These are phyloP conservation scores for Rhizopogon rudus DNA, from an alignment of 768 basidiomycete genomes.

Conservation along the genomic window DNA sequence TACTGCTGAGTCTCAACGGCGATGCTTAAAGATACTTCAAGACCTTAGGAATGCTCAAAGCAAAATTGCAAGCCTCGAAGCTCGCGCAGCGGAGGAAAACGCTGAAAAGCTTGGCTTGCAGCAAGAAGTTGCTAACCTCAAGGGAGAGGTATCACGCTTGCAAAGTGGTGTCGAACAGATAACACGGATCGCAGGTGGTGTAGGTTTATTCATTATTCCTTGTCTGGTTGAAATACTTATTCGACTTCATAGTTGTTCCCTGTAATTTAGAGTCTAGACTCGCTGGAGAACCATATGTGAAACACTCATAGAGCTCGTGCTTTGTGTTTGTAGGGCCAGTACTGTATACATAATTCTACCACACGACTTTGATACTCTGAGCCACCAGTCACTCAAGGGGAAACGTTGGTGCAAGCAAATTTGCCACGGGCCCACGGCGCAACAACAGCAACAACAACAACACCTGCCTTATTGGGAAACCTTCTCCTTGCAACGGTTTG, in stretches of 20 bases:
- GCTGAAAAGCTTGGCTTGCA: not conserved
- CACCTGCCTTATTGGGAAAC: constrained; percentile 12
- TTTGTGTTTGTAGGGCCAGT: not conserved
- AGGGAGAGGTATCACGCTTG: not conserved
- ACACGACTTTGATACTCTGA: not conserved
- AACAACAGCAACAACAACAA: no score
- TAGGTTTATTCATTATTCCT: not conserved
- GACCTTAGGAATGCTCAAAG: not conserved
- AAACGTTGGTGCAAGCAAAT: no score
- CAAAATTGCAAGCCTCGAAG: not conserved
- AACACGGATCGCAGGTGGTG: not conserved
- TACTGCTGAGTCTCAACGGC: not conserved
- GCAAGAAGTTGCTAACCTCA: not conserved
- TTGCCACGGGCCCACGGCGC: no score
- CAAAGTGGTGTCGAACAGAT: not conserved
- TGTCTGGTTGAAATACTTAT: not conserved
- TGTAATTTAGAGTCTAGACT: no score
- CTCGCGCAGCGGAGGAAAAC: not conserved
- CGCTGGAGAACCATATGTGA: not conserved
- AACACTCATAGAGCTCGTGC: not conserved
- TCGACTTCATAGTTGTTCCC: not conserved
- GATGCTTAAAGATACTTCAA: not conserved
- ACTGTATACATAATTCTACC: no score
- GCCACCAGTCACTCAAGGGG: not conserved
- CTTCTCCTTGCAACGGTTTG: no score